These are phyloP conservation scores for Dothiorella sarmentorum DNA, from an alignment of 2,329 filamentous ascomycete genomes.

Conservation along the genomic window DNA sequence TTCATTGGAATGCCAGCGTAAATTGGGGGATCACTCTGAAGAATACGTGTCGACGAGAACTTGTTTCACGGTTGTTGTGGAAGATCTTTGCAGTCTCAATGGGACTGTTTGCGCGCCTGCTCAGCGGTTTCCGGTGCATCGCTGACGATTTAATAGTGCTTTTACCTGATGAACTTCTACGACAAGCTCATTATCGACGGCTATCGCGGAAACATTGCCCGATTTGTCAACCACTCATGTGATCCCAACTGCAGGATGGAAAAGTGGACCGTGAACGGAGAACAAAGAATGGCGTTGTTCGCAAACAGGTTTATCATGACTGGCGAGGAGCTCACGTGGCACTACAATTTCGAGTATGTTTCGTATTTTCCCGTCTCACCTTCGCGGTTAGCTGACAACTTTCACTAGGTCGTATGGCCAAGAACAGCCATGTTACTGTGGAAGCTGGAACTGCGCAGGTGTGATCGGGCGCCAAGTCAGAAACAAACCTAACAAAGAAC, in stretches of 20 bases:
- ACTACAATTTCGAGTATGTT: conserved; percentile 70
- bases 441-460: conserved; percentile 58
- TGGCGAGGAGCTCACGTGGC: conserved; percentile 93
- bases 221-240: conserved; percentile 98
- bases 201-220: conserved; percentile 89
- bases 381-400: conserved; percentile 7
- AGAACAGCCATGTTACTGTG: conserved; percentile 63
- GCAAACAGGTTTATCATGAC: conserved; percentile 87
- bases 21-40: neutral
- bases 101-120: too few relatives aligned
- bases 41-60: too few relatives aligned
- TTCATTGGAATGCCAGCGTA: neutral
- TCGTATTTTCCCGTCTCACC: neutral
- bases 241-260: conserved; percentile 96
- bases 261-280: conserved; percentile 92
- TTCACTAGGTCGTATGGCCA: conserved; percentile 39
- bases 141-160: conserved; percentile 59
- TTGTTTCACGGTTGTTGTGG: too few relatives aligned
- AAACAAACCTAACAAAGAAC: conserved; percentile 36
- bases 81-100: too few relatives aligned
- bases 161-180: conserved; percentile 98
- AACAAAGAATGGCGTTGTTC: conserved; percentile 94
- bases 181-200: conserved; percentile 99
- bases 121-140: too few relatives aligned
- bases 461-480: conserved; percentile 57